These are phyloP conservation scores for Phialemonium atrogriseum DNA, from an alignment of 2,329 filamentous ascomycete genomes.

Conservation along the genomic window DNA sequence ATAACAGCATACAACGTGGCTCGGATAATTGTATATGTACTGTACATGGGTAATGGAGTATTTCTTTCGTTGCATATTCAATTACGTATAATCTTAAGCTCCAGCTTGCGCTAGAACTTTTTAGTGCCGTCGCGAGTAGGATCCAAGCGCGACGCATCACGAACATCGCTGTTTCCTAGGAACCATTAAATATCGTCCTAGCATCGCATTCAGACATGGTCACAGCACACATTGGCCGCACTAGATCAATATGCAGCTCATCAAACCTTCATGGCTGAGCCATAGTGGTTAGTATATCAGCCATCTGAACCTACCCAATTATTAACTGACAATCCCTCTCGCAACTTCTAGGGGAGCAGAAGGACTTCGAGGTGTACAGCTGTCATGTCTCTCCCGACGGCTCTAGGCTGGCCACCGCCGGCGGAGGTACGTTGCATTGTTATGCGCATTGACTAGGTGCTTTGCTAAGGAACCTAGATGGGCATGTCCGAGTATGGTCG, in stretches of 20 bases:
- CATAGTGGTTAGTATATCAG: constrained; percentile 63
- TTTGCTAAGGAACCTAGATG: constrained; percentile 64
- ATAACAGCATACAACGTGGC: no score
- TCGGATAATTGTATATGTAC: no score
- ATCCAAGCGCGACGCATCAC: no score
- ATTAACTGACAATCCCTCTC: constrained; percentile 7
- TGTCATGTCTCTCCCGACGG: constrained; percentile 96
- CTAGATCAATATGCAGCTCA: constrained; percentile 61
- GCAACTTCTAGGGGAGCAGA: constrained; percentile 68
- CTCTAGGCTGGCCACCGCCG: constrained; percentile 82
- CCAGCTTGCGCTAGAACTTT: no score
- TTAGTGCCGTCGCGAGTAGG: no score
- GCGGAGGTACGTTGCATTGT: constrained; percentile 58
- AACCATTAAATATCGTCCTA: no score
- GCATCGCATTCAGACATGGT: no score
- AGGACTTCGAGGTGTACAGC: constrained; percentile 97
- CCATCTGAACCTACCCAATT: background rate
- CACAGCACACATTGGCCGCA: constrained; percentile 9
- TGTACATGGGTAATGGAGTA: no score
- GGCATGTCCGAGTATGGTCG: constrained; percentile 96
- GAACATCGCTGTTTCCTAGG: no score
- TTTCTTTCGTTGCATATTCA: no score
- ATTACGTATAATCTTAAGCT: no score
- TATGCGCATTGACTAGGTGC: constrained; percentile 5
- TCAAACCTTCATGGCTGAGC: constrained; percentile 92